Base-by-base conservation (phyloP, 1,284 basidiomycete genomes). In the Cryptococcus hybrid region DNA sequence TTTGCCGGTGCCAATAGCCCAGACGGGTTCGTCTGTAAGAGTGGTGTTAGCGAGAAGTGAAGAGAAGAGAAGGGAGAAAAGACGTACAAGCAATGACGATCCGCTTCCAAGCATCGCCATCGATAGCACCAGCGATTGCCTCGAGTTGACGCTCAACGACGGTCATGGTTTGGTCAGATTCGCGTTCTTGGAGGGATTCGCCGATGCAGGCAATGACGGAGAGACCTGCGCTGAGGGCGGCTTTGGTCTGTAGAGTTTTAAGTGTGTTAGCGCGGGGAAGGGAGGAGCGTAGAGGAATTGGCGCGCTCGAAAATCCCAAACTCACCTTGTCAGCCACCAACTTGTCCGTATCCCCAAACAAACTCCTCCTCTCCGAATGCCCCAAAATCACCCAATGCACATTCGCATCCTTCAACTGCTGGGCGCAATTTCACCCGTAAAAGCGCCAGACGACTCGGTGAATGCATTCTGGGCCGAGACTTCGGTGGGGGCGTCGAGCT, bases 1-100 rank as follows among this genome's bases (percentile, higher is more conserved):
- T 80, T 92, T 95, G 65, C 92, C 93, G 18, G 93, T 97, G 56
- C 94, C 95, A 75, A 99, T 99, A 44, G 95, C 96, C 96, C 95
- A 99, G 36, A 99, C 95, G 48, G 92, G 91, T 77, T 94, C 91
- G 77, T 93, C 69, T 71, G 49, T 39, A 36, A 13, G 24, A 7
- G 11, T 24, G 3, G 24, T 24, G 24, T 24, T 24, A 24, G 24
- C 24, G 24, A 24, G 24, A 24, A 24, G 24, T 24, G 24, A 24
- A 24, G 24, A 24, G 24, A 24, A 24, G 24, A 24, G 24, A 24
- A 24, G n/a, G n/a, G n/a, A n/a, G n/a, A 35, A 66, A 37, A 6
- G 36, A 55, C 69, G 58, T 55, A 71, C 68, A 99, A 15, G 95
- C 95, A 70, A 99, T 83, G 62, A 99, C 40, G n/a, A 42, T 42